Percentiles rank a stretch among this genome's conserved stretches.
Evolutionary conservation across 768 basidiomycete genomes (phyloP).

Genomic region (Leucocoprinus birnbaumii): DNA sequence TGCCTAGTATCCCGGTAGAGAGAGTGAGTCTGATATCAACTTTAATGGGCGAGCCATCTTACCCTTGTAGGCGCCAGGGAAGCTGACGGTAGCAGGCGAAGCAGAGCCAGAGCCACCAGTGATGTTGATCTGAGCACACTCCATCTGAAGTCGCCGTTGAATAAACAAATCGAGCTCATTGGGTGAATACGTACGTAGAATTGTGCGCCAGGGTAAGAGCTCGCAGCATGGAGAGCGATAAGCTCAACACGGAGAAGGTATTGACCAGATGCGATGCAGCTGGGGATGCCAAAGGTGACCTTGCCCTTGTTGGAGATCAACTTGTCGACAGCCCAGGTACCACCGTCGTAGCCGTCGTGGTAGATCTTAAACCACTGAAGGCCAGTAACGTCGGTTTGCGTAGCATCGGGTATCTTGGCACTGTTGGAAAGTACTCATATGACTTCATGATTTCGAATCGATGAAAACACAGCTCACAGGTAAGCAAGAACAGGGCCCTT

Average conservation of each 20-base stretch:
- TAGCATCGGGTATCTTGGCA: constrained; percentile 43
- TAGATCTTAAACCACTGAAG: constrained; percentile 57
- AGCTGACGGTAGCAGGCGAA: constrained; percentile 39
- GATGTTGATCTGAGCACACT: constrained; percentile 44
- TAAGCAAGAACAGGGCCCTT: constrained; percentile 50
- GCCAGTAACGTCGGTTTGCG: constrained; percentile 43
- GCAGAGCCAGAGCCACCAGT: constrained; percentile 39
- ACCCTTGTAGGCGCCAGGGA: constrained; percentile 48
- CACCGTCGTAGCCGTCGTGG: constrained; percentile 38
- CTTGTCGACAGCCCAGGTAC: constrained; percentile 45
- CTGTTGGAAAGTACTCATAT: constrained; percentile 21
- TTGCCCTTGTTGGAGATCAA: constrained; percentile 48
- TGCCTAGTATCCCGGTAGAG: background rate
- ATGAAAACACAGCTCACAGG: constrained; percentile 30
- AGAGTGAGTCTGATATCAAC: background rate
- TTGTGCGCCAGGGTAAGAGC: constrained; percentile 50
- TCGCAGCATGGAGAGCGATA: constrained; percentile 39
- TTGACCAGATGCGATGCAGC: constrained; percentile 43
- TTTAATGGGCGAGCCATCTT: background rate
- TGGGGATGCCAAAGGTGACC: constrained; percentile 43
- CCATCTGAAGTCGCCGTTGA: constrained; percentile 30
- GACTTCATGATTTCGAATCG: background rate
- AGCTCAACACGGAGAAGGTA: constrained; percentile 51
- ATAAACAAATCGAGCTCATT: constrained; percentile 11
- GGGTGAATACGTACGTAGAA: constrained; percentile 38